Evolutionary conservation across 148 eudicot genomes (phyloP), one percentile per base, ranked within the genome.

Genomic region (Cornus florida): DNA sequence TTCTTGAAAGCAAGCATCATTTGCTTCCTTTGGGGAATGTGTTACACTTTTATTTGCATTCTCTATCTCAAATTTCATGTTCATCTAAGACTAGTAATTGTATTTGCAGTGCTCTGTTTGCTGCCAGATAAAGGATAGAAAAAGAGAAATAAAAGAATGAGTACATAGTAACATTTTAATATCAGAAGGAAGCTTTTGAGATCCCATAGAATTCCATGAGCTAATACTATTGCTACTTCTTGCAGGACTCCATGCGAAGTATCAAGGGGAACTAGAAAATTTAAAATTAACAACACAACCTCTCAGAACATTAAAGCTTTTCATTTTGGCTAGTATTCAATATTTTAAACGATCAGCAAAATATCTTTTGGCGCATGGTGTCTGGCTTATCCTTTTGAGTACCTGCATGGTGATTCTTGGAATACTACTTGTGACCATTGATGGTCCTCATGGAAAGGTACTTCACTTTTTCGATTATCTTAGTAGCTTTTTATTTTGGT

Each of bases 371-470:
- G 83, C 87, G 23, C 91, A 89, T 84, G 89, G 95, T 65, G 86
- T 88, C 69, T 92, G 92, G 90, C 81, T 89, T 81, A 77, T 91
- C 84, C 82, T 96, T 39, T 80, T 92, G 67, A 82, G 87, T 80
- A 82, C 75, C 69, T 7, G 92, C 75, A 39, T 85, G 84, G 84
- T 76, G n/a, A 71, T 78, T 66, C 65, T 77, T 73, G 92, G 88
- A 31, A 67, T 80, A 73, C 77, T 87, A 76, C 28, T 28, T 28
- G 87, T 92, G 35, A 86, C 90, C 71, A 75, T 84, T 72, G 92
- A 89, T 81, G 98, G 95, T 75, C 90, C 98, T 79, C 97, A 92
- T 86, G 99, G 81, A 81, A 92, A 92, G 99, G 99, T 96, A 90
- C 77, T 74, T 32, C 93, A 90, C 76, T 71, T 32, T 4, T 13